These are phyloP conservation scores for Coemansia sp. DNA, from an alignment of 192 early-diverging fungal genomes.

Conservation along the genomic window DNA sequence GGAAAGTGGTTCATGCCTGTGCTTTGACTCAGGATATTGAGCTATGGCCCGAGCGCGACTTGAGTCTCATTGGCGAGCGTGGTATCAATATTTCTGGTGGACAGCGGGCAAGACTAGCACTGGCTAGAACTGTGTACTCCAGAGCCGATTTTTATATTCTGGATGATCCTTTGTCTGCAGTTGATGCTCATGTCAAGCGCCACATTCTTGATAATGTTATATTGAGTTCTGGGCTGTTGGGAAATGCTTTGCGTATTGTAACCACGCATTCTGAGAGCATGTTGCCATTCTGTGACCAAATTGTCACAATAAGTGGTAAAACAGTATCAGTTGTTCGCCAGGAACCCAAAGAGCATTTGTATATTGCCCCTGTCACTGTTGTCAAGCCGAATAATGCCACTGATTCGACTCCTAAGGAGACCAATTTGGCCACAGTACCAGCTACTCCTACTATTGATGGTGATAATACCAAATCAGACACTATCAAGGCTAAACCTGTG, in stretches of 20 bases:
- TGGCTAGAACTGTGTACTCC: constrained; percentile 21
- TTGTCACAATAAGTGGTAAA: not conserved
- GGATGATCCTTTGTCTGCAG: not conserved
- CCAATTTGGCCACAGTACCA: not conserved
- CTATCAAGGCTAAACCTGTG: not conserved
- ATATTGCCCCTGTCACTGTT: not conserved
- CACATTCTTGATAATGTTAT: constrained; percentile 12
- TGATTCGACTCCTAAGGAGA: not conserved
- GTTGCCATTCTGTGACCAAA: constrained; percentile 5
- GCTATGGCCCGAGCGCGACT: not conserved
- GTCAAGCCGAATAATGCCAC: not conserved
- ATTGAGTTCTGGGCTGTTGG: constrained; percentile 17
- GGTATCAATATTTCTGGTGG: constrained; percentile 30
- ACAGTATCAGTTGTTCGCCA: not conserved
- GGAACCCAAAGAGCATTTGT: not conserved
- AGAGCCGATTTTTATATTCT: constrained; percentile 19
- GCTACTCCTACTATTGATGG: not conserved
- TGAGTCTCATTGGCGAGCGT: constrained; percentile 10
- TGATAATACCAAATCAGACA: not conserved
- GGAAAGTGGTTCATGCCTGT: constrained; percentile 4
- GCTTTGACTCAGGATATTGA: constrained; percentile 8
- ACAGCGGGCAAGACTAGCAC: constrained; percentile 14
- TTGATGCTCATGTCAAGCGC: constrained; percentile 7
- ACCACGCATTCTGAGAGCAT: constrained; percentile 1
- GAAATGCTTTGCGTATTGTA: constrained; percentile 4